phyloP scores from a whole-genome alignment of 169 alveolate species.

The Cryptosporidium xiaoi region DNA sequence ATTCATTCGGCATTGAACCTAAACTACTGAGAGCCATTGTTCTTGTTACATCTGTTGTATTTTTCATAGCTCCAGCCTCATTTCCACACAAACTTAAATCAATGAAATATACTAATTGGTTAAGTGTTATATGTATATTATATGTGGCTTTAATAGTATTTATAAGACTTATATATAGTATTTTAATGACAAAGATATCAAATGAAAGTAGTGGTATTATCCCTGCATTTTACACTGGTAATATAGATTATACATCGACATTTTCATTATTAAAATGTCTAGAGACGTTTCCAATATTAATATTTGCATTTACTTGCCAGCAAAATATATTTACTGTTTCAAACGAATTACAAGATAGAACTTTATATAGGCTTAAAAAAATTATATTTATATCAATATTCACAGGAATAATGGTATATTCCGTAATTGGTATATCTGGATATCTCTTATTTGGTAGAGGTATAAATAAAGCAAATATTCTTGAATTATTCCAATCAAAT shows the following conservation, averaged over 20 bases:
- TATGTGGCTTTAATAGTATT: constrained; percentile 55
- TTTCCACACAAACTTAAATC: constrained; percentile 68
- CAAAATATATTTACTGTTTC: constrained; percentile 72
- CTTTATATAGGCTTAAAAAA: constrained; percentile 32
- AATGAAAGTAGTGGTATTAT: background rate
- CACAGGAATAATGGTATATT: constrained; percentile 42
- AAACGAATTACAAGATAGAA: constrained; percentile 64
- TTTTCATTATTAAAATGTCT: constrained; percentile 22
- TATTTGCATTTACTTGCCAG: constrained; percentile 75
- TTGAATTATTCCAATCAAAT: constrained; percentile 39
- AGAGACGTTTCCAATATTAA: constrained; percentile 67
- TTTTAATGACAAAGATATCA: background rate
- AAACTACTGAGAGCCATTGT: constrained; percentile 65
- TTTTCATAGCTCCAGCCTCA: constrained; percentile 72
- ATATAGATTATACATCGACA: constrained; percentile 25
- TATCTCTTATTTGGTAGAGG: constrained; percentile 52
- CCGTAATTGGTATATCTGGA: constrained; percentile 50
- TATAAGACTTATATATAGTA: constrained; percentile 21
- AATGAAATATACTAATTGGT: constrained; percentile 69
- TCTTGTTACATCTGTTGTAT: constrained; percentile 45
- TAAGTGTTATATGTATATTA: constrained; percentile 58
- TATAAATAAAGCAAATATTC: constrained; percentile 54
- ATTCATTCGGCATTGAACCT: constrained; percentile 59
- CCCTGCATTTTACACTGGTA: constrained; percentile 45
- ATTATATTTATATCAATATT: constrained; percentile 32